These are phyloP conservation scores for Albophoma yamanashiensis DNA, from an alignment of 2,329 filamentous ascomycete species.

Conservation along the genomic window DNA sequence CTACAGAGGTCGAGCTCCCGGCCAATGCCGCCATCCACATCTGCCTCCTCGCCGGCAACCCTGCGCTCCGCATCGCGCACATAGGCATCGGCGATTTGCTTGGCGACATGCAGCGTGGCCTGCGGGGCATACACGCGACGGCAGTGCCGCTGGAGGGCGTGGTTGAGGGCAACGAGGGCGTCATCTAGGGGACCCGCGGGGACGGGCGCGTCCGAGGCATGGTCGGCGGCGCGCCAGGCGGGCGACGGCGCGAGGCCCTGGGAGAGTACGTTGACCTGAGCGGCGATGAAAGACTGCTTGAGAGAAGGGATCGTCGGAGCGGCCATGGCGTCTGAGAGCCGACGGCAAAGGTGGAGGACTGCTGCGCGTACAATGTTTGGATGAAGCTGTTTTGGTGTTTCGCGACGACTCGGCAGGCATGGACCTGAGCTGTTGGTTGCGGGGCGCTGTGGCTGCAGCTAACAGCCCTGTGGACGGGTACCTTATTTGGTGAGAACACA, in stretches of 20 bases:
- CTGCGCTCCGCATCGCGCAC: slow-evolving; percentile 33
- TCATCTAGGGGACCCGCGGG: slow-evolving; percentile 43
- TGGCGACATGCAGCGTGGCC: slow-evolving; percentile 59
- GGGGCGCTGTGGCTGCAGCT: not conserved
- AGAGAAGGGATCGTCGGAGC: slow-evolving; percentile 46
- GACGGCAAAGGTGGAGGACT: not conserved
- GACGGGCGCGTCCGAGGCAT: slow-evolving; percentile 27
- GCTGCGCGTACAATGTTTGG: not conserved
- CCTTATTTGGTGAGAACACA: too few species aligned
- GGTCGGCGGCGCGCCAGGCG: slow-evolving; percentile 39
- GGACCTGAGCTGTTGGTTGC: not conserved
- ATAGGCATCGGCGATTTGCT: slow-evolving; percentile 61
- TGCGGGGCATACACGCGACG: slow-evolving; percentile 56
- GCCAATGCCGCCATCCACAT: slow-evolving; percentile 24
- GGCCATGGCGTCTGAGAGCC: not conserved
- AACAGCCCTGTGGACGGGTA: too few species aligned
- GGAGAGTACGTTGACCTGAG: slow-evolving; percentile 53
- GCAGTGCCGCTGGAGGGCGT: slow-evolving; percentile 52
- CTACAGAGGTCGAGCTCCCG: slow-evolving; percentile 34
- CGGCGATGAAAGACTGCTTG: slow-evolving; percentile 53
- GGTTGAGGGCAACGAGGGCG: slow-evolving; percentile 47
- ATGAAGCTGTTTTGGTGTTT: not conserved
- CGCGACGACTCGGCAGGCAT: not conserved
- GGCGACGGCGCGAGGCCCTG: slow-evolving; percentile 46
- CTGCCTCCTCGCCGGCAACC: slow-evolving; percentile 15